Percentiles rank a stretch among this genome's conserved stretches.
Evolutionary conservation across 352 stramenopile genomes (phyloP).

Genomic region (Halophytophthora batemanensis): DNA sequence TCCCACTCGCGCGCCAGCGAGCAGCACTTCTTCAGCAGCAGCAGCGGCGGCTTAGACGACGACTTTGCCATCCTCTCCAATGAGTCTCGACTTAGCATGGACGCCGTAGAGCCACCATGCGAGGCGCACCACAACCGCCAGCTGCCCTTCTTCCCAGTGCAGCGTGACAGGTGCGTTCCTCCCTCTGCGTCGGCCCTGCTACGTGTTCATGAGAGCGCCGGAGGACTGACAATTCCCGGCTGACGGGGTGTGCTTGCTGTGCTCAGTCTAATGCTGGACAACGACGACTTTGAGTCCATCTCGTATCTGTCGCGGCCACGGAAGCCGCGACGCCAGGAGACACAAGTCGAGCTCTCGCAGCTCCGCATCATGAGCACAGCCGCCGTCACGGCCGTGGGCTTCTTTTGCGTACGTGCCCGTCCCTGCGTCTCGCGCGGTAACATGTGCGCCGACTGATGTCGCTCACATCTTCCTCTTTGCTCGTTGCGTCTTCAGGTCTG

Average conservation of each 20-base stretch:
- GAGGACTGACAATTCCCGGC: background rate
- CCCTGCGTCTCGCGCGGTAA: too few relatives aligned
- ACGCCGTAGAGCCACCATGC: background rate
- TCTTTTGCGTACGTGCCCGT: constrained; percentile 20
- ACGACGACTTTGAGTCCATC: constrained; percentile 21
- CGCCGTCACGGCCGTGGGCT: constrained; percentile 13
- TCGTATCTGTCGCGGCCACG: constrained; percentile 5
- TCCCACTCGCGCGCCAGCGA: background rate
- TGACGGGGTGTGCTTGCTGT: too few relatives aligned
- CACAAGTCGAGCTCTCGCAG: constrained; percentile 3
- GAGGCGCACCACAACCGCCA: too few relatives aligned
- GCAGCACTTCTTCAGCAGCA: background rate
- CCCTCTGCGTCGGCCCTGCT: background rate
- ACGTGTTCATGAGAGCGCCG: too few relatives aligned
- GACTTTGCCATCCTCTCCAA: constrained; percentile 21
- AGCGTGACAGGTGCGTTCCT: background rate
- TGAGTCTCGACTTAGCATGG: constrained; percentile 6
- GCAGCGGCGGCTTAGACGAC: constrained; percentile 4
- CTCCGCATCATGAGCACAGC: constrained; percentile 13
- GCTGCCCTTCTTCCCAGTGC: too few relatives aligned
- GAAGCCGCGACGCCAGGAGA: background rate
- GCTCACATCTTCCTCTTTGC: too few relatives aligned
- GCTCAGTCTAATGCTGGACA: constrained; percentile 8
- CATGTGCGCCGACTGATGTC: too few relatives aligned
- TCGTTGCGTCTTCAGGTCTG: constrained; percentile 12